phyloP scores from a whole-genome alignment of 2,329 filamentous ascomycete genomes.

The Fusarium proliferatum region DNA sequence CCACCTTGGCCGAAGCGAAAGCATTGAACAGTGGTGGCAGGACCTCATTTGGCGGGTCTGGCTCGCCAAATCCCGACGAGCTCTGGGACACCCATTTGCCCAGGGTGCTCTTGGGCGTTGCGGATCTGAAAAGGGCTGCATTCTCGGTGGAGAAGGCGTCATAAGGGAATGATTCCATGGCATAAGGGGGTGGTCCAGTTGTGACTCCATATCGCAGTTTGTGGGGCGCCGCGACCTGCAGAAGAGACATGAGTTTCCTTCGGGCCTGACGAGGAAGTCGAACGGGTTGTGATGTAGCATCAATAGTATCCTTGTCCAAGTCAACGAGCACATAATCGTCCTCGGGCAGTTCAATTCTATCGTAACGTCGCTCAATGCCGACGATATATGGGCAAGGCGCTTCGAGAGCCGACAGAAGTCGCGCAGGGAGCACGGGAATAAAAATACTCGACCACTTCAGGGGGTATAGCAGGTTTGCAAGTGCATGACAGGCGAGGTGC shows the following conservation, averaged over 20 bases:
- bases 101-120: constrained; percentile 76
- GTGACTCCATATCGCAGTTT: constrained; percentile 87
- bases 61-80: constrained; percentile 85
- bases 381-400: constrained; percentile 98
- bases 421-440: constrained; percentile 89
- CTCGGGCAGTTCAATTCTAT: constrained; percentile 85
- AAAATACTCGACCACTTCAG: constrained; percentile 94
- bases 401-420: constrained; percentile 89
- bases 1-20: constrained; percentile 81
- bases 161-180: constrained; percentile 90
- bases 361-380: constrained; percentile 92
- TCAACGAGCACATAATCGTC: constrained; percentile 97
- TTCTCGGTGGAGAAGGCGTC: constrained; percentile 92
- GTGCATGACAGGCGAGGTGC: constrained; percentile 89
- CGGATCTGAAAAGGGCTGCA: constrained; percentile 79
- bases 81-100: constrained; percentile 90
- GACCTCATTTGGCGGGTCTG: constrained; percentile 61
- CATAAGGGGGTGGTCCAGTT: constrained; percentile 90
- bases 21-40: constrained; percentile 87
- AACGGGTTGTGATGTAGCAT: constrained; percentile 82
- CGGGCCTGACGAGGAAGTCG: constrained; percentile 88
- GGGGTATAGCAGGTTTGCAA: constrained; percentile 87
- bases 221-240: constrained; percentile 91
- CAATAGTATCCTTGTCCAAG: constrained; percentile 89
- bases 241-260: constrained; percentile 85